Conservation (phyloP, 768 basidiomycete species). For the Podaxis sp. region DNA sequence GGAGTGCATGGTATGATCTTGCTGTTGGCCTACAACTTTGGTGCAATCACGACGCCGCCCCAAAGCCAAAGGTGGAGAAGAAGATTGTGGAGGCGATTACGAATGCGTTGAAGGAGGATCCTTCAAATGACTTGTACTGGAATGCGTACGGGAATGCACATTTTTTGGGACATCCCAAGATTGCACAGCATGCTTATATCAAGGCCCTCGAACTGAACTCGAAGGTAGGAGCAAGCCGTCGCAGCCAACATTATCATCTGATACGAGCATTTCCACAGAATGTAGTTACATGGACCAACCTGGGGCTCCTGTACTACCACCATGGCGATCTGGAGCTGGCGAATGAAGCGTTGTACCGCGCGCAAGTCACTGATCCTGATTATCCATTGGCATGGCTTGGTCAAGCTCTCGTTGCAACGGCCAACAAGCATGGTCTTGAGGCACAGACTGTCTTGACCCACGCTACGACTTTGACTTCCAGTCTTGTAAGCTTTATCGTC, state of each 20-base stretch:
- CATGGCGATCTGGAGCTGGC: slow-evolving; percentile 81
- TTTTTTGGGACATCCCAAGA: slow-evolving; percentile 64
- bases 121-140: slow-evolving; percentile 78
- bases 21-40: slow-evolving; percentile 60
- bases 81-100: slow-evolving; percentile 56
- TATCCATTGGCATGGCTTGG: slow-evolving; percentile 89
- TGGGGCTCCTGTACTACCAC: slow-evolving; percentile 84
- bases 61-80: slow-evolving; percentile 27
- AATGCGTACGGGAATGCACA: slow-evolving; percentile 74
- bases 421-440: slow-evolving; percentile 57
- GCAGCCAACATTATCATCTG: slow-evolving; percentile 6
- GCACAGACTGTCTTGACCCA: slow-evolving; percentile 73
- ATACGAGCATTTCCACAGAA: slow-evolving; percentile 42
- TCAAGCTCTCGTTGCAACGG: slow-evolving; percentile 70
- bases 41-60: slow-evolving; percentile 28
- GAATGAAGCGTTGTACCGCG: slow-evolving; percentile 80
- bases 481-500: slow-evolving; percentile 47
- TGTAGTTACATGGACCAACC: slow-evolving; percentile 77
- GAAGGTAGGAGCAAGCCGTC: slow-evolving; percentile 46
- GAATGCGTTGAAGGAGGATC: slow-evolving; percentile 72
- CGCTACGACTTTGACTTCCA: slow-evolving; percentile 57
- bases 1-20: slow-evolving; percentile 75
- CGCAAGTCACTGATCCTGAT: slow-evolving; percentile 92
- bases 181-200: slow-evolving; percentile 91
- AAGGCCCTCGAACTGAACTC: slow-evolving; percentile 82